Evolutionary conservation across 345 rosid genomes (phyloP), one percentile per base, ranked within the genome.

Genomic region (Populus deltoides): DNA sequence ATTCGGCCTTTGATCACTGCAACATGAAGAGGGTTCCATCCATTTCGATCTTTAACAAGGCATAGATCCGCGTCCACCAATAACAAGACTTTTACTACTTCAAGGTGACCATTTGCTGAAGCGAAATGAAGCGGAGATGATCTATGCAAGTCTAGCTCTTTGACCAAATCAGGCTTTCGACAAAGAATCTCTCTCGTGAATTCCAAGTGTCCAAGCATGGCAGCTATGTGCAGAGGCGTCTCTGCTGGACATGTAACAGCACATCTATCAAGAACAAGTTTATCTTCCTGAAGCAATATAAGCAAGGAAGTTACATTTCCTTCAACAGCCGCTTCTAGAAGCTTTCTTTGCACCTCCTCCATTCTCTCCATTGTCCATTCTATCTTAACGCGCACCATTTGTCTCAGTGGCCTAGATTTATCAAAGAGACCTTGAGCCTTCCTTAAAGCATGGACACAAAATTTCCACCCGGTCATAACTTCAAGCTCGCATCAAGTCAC

Each of bases 51-150:
- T 22, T 59, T 22, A 59, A 20, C 65, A 75, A 5, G 0, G 24
- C 20, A 47, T 67, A 79, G 7, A 70, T 74, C 25, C 1, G 2
- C 0, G 41, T 41, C n/a, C 6, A 76, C 27, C 3, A 33, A 77
- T 7, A 68, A 71, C 63, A 71, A 3, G 1, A n/a, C 62, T 15
- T 31, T 71, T 1, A 71, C 74, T 16, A 71, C 55, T 71, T 71
- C n/a, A 18, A 71, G 35, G 24, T 71, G 55, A 8, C 70, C 80
- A 3, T 79, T 73, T 22, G 72, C 77, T 16, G 73, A 1, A 47
- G 81, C 68, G 49, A 73, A 35, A 49, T 78, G 81, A 72, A 78
- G 81, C 4, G 81, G 66, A 1, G 81, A 63, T 15, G 51, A 63
- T 24, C 29, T n/a, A 6, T 43, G 66, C 6, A 33, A 47, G 25